Percentiles rank a stretch among this genome's conserved stretches.
These are phyloP conservation scores for Hanseniaspora mollemarum DNA, from an alignment of 805 yeast genomes.

Conservation along the genomic window DNA sequence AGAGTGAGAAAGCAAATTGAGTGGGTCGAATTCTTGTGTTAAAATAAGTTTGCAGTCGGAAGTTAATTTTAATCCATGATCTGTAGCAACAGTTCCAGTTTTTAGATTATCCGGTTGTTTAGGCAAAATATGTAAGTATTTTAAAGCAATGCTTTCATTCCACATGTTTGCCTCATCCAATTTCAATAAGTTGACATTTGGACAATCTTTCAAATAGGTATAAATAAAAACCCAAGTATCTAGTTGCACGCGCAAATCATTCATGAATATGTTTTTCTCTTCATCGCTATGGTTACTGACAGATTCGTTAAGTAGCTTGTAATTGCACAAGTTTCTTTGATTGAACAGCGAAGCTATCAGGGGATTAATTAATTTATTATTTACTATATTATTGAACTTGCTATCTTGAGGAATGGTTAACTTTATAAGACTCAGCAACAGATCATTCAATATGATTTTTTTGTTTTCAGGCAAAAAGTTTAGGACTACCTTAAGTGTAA, in stretches of 20 bases:
- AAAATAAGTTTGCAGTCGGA: not conserved
- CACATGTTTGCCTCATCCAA: constrained; percentile 3
- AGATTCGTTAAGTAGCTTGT: not conserved
- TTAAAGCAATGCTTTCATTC: constrained; percentile 11
- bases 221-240: not conserved
- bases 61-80: constrained; percentile 5
- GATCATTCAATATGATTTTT: not conserved
- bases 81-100: not conserved
- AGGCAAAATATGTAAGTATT: constrained; percentile 5
- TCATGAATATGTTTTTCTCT: not conserved
- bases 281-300: not conserved
- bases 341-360: not conserved
- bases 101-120: not conserved
- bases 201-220: not conserved
- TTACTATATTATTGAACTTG: not conserved
- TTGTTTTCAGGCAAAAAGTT: not conserved
- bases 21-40: constrained; percentile 8
- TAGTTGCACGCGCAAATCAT: no score
- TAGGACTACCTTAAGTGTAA: not conserved
- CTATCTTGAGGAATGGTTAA: not conserved
- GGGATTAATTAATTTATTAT: not conserved
- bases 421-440: not conserved
- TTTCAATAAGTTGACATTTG: not conserved
- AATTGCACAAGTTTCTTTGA: not conserved
- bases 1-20: not conserved